phyloP scores from a whole-genome alignment of 805 yeast genomes.

The Wickerhamiella azyma region DNA sequence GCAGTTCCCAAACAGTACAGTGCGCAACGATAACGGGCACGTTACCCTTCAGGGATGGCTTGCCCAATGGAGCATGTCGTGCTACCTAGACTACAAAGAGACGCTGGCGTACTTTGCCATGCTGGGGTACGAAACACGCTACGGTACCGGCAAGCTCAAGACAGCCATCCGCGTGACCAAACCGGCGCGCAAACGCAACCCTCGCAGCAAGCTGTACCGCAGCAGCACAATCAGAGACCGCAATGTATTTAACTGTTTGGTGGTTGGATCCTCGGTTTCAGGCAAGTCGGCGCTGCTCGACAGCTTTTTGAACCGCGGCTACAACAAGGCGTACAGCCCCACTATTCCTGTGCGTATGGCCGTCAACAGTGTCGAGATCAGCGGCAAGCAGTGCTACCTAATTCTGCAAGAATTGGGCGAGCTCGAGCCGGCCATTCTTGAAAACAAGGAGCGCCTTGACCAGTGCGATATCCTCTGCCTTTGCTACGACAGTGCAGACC shows the following conservation, averaged over 20 bases:
- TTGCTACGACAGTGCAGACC: constrained; percentile 89
- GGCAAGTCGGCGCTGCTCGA: constrained; percentile 82
- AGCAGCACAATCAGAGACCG: constrained; percentile 56
- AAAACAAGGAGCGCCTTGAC: constrained; percentile 51
- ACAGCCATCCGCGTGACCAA: constrained; percentile 68
- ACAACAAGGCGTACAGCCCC: constrained; percentile 61
- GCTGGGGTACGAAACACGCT: constrained; percentile 57
- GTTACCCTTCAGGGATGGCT: constrained; percentile 96
- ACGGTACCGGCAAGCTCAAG: constrained; percentile 22
- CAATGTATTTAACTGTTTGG: constrained; percentile 81
- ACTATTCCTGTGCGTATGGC: constrained; percentile 70
- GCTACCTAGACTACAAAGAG: constrained; percentile 67
- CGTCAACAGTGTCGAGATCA: constrained; percentile 86
- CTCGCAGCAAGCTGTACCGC: constrained; percentile 54
- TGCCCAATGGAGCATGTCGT: constrained; percentile 97
- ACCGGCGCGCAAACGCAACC: constrained; percentile 54
- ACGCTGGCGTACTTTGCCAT: constrained; percentile 82
- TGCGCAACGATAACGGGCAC: constrained; percentile 76
- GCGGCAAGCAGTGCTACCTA: constrained; percentile 90
- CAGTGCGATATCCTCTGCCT: constrained; percentile 86
- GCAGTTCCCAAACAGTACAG: constrained; percentile 77
- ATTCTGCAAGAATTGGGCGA: constrained; percentile 86
- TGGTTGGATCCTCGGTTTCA: constrained; percentile 70
- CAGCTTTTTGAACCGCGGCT: constrained; percentile 63
- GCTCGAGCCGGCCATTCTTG: constrained; percentile 67